Conservation (phyloP, 805 yeast genomes). For the Candida bentonensis region DNA sequence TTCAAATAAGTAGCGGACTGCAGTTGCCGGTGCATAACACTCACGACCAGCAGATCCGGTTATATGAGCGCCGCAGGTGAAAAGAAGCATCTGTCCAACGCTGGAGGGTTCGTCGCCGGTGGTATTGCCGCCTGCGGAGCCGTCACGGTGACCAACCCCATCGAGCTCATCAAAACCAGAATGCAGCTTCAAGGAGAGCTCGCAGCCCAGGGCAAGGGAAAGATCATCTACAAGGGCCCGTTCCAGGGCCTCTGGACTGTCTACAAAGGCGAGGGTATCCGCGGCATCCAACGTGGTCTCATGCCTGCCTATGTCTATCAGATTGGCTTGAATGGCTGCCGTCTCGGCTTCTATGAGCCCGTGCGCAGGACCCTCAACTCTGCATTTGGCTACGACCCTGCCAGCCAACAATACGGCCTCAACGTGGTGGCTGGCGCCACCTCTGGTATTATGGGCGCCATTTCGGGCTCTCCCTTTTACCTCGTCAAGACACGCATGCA, state of each 20-base stretch:
- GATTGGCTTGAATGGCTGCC: constrained; percentile 81
- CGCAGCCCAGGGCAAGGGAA: constrained; percentile 32
- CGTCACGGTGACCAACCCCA: constrained; percentile 91
- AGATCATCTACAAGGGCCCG: constrained; percentile 64
- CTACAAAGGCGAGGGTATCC: constrained; percentile 66
- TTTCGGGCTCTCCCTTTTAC: constrained; percentile 82
- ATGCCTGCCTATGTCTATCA: constrained; percentile 84
- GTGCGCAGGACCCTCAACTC: constrained; percentile 46
- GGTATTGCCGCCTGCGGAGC: constrained; percentile 96
- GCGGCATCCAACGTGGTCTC: constrained; percentile 83
- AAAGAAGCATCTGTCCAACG: neutral
- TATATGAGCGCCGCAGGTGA: too few species aligned
- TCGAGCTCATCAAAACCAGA: constrained; percentile 85
- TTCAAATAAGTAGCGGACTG: too few species aligned
- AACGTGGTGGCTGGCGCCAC: constrained; percentile 69
- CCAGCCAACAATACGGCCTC: constrained; percentile 41
- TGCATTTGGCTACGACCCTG: constrained; percentile 33
- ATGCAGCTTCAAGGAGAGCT: constrained; percentile 96
- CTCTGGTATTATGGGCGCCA: constrained; percentile 83
- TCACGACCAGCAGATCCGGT: too few species aligned
- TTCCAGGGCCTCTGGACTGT: constrained; percentile 68
- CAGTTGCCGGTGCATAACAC: too few species aligned
- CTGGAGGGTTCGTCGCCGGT: constrained; percentile 50
- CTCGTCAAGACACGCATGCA: constrained; percentile 94
- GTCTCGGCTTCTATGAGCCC: constrained; percentile 92